Base-by-base conservation (phyloP, 2,329 filamentous ascomycete genomes). In the Parafenestella ontariensis region DNA sequence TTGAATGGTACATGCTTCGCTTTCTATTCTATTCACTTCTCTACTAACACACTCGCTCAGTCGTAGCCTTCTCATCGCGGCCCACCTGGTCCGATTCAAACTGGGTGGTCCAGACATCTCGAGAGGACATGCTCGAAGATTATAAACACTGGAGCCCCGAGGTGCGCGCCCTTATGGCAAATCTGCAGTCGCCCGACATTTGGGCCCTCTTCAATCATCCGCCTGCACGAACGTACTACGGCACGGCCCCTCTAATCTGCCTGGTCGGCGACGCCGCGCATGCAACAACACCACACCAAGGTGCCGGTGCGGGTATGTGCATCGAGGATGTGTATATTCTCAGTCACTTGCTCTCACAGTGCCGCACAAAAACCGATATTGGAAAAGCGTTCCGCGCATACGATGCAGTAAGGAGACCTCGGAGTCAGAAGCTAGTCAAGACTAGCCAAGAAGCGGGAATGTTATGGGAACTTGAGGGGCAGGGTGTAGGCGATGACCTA, bases 241-340 rank as follows among this genome's bases (percentile, higher is more conserved):
- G 68, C 41, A 60, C 62, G 2, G 65, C 68, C 20, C 72, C 70
- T 10, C 63, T 70, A 0, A 59, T 79, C 8, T 77, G 80, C 43
- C 61, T 86, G 1, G 75, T 84, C 0, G 85, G 84, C 5, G 84
- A 86, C 55, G 83, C 84, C 0, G 84, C 84, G 1, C 84, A 86
- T 59, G 83, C 83, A 0, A 65, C 75, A 78, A 86, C 65, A 77
- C 83, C 11, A 58, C 76, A 84, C 61, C 78, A 82, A 11, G 83
- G 83, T 0, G 76, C 82, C 0, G 84, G 84, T 1, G 84, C 83
- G 0, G 81, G 83, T 0, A 80, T 82, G 62, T 82, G 82, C 6
- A 76, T 86, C 45, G 84, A 86, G 65, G 84, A 86, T 50, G 80
- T 76, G 1, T 76, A 83, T 23, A 66, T 80, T 0, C 73, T 84